A percentile compares a stretch with the other conserved stretches of the same genome.
Evolutionary conservation across 768 basidiomycete species (phyloP).

Genomic region (Boletus rubescentipes): DNA sequence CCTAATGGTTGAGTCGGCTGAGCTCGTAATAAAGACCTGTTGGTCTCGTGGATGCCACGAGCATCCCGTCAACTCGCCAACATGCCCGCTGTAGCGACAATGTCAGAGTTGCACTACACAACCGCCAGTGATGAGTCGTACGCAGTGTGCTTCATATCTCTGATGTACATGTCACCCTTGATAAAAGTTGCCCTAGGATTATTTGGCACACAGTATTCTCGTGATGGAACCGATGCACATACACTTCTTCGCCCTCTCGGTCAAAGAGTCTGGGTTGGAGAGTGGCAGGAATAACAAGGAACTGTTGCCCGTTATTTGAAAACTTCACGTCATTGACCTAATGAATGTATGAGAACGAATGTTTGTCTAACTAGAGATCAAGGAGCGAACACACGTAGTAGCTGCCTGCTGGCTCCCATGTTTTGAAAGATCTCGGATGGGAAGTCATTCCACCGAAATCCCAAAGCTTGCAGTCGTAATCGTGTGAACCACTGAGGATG

Average conservation of each 20-base stretch:
- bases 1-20: constrained; percentile 96
- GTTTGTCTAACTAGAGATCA: neutral
- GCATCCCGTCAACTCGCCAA: constrained; percentile 86
- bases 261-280: constrained; percentile 86
- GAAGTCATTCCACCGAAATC: constrained; percentile 98
- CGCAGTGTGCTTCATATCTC: constrained; percentile 99
- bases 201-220: constrained; percentile 45
- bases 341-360: neutral
- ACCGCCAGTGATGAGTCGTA: constrained; percentile 41
- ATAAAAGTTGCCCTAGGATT: constrained; percentile 69
- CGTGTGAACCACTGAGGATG: constrained; percentile 87
- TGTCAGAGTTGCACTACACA: constrained; percentile 6
- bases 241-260: constrained; percentile 93
- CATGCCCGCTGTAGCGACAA: constrained; percentile 71
- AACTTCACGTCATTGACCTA: constrained; percentile 92
- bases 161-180: constrained; percentile 97
- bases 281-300: constrained; percentile 88
- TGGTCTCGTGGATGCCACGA: constrained; percentile 91
- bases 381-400: constrained; percentile 64
- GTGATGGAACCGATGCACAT: constrained; percentile 35
- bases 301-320: constrained; percentile 81
- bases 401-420: constrained; percentile 91
- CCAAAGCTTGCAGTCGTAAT: constrained; percentile 98
- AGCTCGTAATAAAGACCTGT: constrained; percentile 84
- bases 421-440: constrained; percentile 90